phyloP scores from a whole-genome alignment of 306 rosid genomes.

The Erythrophleum fordii region DNA sequence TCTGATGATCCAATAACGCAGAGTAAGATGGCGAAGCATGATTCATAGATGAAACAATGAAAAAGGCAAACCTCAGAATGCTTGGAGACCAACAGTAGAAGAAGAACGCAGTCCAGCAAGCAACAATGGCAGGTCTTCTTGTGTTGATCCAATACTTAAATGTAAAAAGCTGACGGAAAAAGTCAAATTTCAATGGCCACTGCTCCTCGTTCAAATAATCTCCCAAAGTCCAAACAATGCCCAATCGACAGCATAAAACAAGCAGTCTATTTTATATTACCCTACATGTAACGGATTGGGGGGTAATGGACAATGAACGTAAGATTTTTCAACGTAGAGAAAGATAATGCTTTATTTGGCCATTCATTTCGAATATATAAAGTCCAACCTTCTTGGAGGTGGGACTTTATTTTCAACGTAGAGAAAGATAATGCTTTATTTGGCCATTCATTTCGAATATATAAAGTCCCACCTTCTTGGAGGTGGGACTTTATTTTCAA shows the following conservation, averaged over 20 bases:
- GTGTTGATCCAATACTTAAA: background rate
- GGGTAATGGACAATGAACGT: too few species aligned
- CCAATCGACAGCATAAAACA: background rate
- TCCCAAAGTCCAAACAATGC: background rate
- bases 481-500: too few species aligned
- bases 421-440: too few species aligned
- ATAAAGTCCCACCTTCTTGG: too few species aligned
- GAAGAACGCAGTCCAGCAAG: background rate
- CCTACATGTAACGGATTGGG: too few species aligned
- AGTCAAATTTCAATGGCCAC: conserved; percentile 6
- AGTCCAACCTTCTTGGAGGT: too few species aligned
- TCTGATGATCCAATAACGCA: background rate
- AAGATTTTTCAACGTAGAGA: too few species aligned
- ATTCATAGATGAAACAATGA: background rate
- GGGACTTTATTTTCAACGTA: too few species aligned
- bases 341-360: too few species aligned
- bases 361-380: too few species aligned
- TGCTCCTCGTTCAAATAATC: background rate
- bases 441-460: too few species aligned
- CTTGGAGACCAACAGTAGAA: background rate
- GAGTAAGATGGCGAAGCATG: background rate
- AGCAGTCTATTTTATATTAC: background rate
- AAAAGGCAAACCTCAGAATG: conserved; percentile 19
- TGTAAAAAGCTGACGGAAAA: background rate
- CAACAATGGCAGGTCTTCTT: background rate